Percentiles rank a stretch among this genome's conserved stretches.
Conservation (phyloP, 2,329 filamentous ascomycete species). For the Fusarium mangiferae region DNA sequence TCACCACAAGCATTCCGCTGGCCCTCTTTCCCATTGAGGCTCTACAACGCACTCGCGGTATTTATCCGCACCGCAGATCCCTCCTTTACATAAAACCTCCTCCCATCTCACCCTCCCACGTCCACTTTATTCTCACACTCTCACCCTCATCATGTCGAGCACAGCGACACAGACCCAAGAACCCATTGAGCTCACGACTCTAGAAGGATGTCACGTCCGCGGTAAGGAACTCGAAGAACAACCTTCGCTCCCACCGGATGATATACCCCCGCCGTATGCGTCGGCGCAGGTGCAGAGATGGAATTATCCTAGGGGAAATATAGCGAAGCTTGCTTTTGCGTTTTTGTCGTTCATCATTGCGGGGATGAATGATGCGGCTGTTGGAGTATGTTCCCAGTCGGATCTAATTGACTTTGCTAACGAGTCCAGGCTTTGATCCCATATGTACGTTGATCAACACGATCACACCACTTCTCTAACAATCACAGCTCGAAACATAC, state of each 20-base stretch:
- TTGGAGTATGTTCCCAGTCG: conserved; percentile 57
- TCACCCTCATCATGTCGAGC: conserved; percentile 14
- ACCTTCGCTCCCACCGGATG: background rate
- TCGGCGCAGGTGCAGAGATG: conserved; percentile 47
- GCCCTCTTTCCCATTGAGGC: background rate
- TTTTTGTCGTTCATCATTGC: conserved; percentile 70
- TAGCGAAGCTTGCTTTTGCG: conserved; percentile 51
- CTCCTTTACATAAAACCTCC: background rate
- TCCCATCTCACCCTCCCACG: too few species aligned
- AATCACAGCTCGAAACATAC: conserved; percentile 65
- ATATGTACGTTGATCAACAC: conserved; percentile 12
- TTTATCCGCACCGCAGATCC: background rate
- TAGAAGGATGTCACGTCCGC: background rate
- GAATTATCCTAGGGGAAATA: conserved; percentile 51
- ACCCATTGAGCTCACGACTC: conserved; percentile 15
- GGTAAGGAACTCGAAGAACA: conserved; percentile 18
- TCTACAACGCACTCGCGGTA: background rate
- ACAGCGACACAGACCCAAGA: conserved; percentile 16
- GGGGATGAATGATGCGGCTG: conserved; percentile 71
- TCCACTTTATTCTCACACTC: background rate
- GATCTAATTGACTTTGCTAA: background rate
- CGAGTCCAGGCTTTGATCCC: conserved; percentile 37
- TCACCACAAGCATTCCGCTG: background rate
- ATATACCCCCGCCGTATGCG: conserved; percentile 43
- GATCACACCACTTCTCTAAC: background rate